phyloP scores from a whole-genome alignment of 306 rosid genomes.

The Sicyos baderoa region DNA sequence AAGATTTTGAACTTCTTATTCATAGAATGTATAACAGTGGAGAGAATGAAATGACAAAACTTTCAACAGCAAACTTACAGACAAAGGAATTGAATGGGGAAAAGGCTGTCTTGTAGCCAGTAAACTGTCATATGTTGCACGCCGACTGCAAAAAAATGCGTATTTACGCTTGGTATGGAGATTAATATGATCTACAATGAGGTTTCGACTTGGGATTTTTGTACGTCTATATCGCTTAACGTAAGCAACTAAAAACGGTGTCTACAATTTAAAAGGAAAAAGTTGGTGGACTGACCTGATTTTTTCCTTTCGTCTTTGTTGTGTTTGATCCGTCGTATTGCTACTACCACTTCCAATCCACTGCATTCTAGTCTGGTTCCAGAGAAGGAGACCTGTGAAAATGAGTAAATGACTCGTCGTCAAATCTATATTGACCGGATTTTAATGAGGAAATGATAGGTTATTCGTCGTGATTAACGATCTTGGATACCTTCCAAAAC shows the following conservation, averaged over 20 bases:
- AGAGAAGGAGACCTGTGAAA: constrained; percentile 67
- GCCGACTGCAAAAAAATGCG: constrained; percentile 48
- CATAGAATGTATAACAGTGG: constrained; percentile 14
- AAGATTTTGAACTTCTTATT: neutral
- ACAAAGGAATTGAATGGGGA: constrained; percentile 57
- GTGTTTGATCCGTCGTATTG: constrained; percentile 40
- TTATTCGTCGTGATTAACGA: neutral
- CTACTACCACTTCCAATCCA: constrained; percentile 46
- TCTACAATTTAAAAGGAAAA: neutral
- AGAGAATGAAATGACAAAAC: neutral
- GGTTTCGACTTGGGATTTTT: neutral
- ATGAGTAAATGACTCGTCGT: neutral
- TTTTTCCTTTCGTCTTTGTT: constrained; percentile 40
- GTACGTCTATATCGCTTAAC: neutral
- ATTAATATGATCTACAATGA: neutral
- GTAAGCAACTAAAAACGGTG: neutral
- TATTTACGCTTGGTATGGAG: neutral
- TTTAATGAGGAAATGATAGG: neutral
- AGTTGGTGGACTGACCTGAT: constrained; percentile 39
- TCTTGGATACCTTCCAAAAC: neutral
- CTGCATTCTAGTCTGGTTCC: constrained; percentile 84
- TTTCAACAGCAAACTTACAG: constrained; percentile 46
- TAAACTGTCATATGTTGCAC: constrained; percentile 67
- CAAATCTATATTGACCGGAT: neutral
- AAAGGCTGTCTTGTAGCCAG: constrained; percentile 64